These are phyloP conservation scores for Xerocomus brunneocitrinus DNA, from an alignment of 768 basidiomycete genomes.

Conservation along the genomic window DNA sequence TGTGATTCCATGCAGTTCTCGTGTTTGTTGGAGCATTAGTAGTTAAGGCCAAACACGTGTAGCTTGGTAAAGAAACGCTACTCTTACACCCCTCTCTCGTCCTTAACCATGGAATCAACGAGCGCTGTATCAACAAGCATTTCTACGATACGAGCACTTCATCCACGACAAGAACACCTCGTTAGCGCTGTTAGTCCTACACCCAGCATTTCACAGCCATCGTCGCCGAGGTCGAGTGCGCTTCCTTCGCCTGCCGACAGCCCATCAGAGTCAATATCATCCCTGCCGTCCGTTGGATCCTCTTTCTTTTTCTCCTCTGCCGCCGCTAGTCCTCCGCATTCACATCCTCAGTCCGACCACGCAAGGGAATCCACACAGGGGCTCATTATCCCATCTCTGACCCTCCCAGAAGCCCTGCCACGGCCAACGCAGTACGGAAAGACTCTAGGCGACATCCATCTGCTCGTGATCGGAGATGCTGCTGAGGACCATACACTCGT, in stretches of 20 bases:
- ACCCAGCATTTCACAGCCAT: slow-evolving; percentile 35
- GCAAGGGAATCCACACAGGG: slow-evolving; percentile 42
- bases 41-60: slow-evolving; percentile 30
- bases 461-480: slow-evolving; percentile 52
- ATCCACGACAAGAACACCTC: slow-evolving; percentile 21
- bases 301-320: slow-evolving; percentile 78
- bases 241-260: slow-evolving; percentile 60
- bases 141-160: slow-evolving; percentile 36
- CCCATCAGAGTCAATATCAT: slow-evolving; percentile 61
- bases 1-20: too few species aligned
- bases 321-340: slow-evolving; percentile 59
- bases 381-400: slow-evolving; percentile 67
- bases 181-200: background rate
- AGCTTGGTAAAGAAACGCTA: slow-evolving; percentile 15
- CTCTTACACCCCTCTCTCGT: slow-evolving; percentile 1
- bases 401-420: slow-evolving; percentile 56
- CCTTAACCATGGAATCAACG: slow-evolving; percentile 23
- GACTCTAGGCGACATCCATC: slow-evolving; percentile 56
- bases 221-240: slow-evolving; percentile 46
- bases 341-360: slow-evolving; percentile 40
- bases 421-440: slow-evolving; percentile 65
- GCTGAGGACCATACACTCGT: slow-evolving; percentile 33
- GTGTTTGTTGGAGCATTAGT: background rate
- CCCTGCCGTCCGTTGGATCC: slow-evolving; percentile 66
- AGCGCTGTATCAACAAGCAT: slow-evolving; percentile 32